Evolutionary conservation across 805 yeast genomes (phyloP).

Genomic region (Brettanomyces nanus): DNA sequence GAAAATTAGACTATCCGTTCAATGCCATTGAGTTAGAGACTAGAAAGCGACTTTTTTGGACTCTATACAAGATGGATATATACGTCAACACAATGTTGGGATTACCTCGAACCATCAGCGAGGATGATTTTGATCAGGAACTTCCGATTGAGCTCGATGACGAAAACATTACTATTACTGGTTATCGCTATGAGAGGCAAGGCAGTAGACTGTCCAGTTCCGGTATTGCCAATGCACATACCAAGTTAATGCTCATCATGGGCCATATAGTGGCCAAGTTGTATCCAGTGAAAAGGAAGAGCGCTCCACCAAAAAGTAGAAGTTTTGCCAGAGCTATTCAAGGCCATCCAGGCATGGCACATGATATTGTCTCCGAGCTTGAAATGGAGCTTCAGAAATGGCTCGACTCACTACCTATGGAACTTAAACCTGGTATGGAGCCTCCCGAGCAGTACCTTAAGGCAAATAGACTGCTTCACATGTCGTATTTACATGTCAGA

Average conservation of each 20-base stretch:
- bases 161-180: conserved; percentile 68
- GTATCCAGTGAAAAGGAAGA: conserved; percentile 54
- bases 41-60: conserved; percentile 79
- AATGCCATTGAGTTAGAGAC: conserved; percentile 79
- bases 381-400: conserved; percentile 66
- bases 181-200: conserved; percentile 34
- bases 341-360: conserved; percentile 26
- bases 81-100: conserved; percentile 85
- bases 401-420: conserved; percentile 63
- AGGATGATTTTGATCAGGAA: conserved; percentile 81
- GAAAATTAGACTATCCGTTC: conserved; percentile 54
- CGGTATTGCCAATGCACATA: conserved; percentile 81
- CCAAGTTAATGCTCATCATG: conserved; percentile 61
- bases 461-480: conserved; percentile 67
- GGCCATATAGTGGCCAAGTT: conserved; percentile 63
- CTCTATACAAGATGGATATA: conserved; percentile 84
- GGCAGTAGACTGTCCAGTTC: conserved; percentile 56
- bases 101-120: conserved; percentile 66
- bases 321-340: conserved; percentile 8
- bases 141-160: conserved; percentile 81
- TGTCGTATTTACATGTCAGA: conserved; percentile 69
- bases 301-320: not conserved
- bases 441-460: conserved; percentile 60
- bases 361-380: conserved; percentile 44
- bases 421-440: conserved; percentile 61